Conservation (phyloP, 495 filamentous ascomycete genomes). For the Letharia lupina region DNA sequence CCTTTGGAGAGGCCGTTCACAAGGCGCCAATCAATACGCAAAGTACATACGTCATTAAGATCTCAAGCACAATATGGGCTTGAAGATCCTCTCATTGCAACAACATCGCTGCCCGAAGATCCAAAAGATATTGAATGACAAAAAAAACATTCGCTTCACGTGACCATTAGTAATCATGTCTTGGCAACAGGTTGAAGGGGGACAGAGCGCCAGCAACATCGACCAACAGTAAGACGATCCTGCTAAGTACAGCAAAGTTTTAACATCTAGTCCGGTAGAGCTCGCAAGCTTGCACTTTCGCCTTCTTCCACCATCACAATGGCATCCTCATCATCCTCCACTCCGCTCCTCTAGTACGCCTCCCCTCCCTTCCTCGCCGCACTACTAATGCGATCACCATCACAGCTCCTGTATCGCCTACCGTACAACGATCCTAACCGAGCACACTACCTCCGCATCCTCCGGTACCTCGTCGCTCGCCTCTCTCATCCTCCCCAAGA, state of each 20-base stretch:
- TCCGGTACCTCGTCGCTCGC: slow-evolving; percentile 69
- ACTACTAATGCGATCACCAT: not conserved
- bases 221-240: not conserved
- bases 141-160: not conserved
- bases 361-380: not conserved
- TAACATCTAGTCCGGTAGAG: not conserved
- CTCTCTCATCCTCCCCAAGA: slow-evolving; percentile 92
- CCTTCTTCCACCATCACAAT: slow-evolving; percentile 13
- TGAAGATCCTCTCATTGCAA: not conserved
- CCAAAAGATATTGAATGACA: no score
- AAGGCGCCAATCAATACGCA: not conserved
- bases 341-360: slow-evolving; percentile 27
- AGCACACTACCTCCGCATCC: slow-evolving; percentile 69
- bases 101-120: not conserved
- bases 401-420: slow-evolving; percentile 27
- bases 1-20: not conserved
- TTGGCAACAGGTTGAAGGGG: slow-evolving; percentile 5
- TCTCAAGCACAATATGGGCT: not conserved
- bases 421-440: slow-evolving; percentile 74
- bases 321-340: slow-evolving; percentile 26
- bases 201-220: not conserved
- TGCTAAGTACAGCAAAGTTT: not conserved
- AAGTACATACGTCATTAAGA: not conserved
- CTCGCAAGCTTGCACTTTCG: not conserved
- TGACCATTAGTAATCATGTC: not conserved